phyloP scores from a whole-genome alignment of 345 rosid genomes.

The Lepidium aucheri region DNA sequence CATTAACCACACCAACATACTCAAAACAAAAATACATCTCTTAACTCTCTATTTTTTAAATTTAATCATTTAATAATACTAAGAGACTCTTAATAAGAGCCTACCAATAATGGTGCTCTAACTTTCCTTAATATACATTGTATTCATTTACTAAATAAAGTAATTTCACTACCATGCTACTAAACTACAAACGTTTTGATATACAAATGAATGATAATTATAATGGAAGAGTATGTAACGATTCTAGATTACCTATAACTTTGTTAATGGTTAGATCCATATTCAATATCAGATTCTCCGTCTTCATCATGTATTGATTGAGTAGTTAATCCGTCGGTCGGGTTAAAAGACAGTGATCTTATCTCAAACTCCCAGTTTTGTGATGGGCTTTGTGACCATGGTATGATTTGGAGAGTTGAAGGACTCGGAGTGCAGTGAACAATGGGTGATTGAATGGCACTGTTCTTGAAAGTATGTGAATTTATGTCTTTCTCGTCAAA shows the following conservation, averaged over 20 bases:
- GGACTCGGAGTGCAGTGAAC: constrained; percentile 6
- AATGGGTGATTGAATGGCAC: constrained; percentile 19
- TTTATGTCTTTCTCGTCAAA: constrained; percentile 29
- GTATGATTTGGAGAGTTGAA: constrained; percentile 3
- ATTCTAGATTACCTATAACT: background rate
- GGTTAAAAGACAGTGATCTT: constrained; percentile 1
- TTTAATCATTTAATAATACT: no score
- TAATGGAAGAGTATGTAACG: background rate
- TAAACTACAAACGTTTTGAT: background rate
- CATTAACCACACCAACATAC: no score
- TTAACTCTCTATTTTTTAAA: no score
- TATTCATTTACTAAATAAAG: no score
- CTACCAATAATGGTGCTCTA: no score
- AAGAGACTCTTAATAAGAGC: no score
- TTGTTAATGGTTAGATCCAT: background rate
- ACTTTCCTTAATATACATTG: no score
- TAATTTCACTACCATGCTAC: no score
- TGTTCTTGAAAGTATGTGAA: constrained; percentile 26
- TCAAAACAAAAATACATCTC: no score
- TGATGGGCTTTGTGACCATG: constrained; percentile 5
- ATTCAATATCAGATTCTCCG: background rate
- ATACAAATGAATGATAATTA: background rate
- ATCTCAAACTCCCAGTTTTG: constrained; percentile 11
- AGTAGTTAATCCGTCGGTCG: background rate
- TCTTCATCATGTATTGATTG: background rate